These are phyloP conservation scores for Phytophthora hibernalis DNA, from an alignment of 352 stramenopile species.

Conservation along the genomic window DNA sequence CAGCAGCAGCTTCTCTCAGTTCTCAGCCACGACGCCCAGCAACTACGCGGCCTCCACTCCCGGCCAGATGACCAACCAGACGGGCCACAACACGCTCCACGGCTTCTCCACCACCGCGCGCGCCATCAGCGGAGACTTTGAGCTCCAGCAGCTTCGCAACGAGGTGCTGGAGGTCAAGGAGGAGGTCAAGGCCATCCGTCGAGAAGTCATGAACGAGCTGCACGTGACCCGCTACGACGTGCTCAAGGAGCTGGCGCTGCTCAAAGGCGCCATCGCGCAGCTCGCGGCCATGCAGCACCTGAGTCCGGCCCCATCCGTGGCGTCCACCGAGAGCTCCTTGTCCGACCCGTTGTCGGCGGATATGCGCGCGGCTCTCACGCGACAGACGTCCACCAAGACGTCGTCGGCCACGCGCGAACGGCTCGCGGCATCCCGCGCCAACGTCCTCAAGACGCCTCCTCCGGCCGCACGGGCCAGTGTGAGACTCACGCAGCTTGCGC, in stretches of 20 bases:
- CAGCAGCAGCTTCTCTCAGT: constrained; percentile 46
- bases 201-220: constrained; percentile 88
- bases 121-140: constrained; percentile 13
- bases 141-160: constrained; percentile 48
- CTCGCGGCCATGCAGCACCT: constrained; percentile 43
- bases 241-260: constrained; percentile 84
- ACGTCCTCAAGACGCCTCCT: constrained; percentile 24
- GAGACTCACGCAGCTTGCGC: constrained; percentile 67
- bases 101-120: constrained; percentile 18
- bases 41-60: constrained; percentile 33
- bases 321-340: constrained; percentile 34
- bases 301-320: constrained; percentile 15
- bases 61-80: constrained; percentile 1
- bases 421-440: constrained; percentile 51
- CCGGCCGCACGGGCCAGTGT: constrained; percentile 30
- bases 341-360: constrained; percentile 47
- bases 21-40: constrained; percentile 32
- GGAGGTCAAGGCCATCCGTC: constrained; percentile 71
- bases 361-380: constrained; percentile 53
- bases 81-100: constrained; percentile 19
- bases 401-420: constrained; percentile 59
- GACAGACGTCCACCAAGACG: constrained; percentile 54
- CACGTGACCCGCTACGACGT: constrained; percentile 86
- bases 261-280: constrained; percentile 79
- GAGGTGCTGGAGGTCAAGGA: constrained; percentile 71